Base-by-base conservation (phyloP, 2,329 filamentous ascomycete species). In the Cladosporium sp. region DNA sequence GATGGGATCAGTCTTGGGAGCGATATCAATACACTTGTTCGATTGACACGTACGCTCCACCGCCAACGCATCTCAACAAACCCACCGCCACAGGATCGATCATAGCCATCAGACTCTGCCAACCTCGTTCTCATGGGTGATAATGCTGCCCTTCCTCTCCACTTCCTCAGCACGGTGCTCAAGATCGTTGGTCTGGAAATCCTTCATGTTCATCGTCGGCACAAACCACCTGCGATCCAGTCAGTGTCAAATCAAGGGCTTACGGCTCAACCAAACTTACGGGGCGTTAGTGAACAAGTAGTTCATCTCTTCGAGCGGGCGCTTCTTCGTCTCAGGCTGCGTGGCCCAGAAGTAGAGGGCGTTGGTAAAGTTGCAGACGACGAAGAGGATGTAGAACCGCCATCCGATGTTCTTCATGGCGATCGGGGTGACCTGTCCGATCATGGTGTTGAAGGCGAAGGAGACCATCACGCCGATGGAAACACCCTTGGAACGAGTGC, bases 381-480 rank as follows among this genome's bases (percentile, higher is more conserved):
- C 71, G 54, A 86, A 87, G 12, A 86, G 62, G 48, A 80, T 70
- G 61, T 84, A 85, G 62, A 70, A 84, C 37, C 64, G 69, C 64
- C 77, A 85, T 5, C 76, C 72, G n/a, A 81, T 71, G 15, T 65
- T 66, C 3, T 68, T 65, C 67, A 85, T 78, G 2, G 80, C 82
- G 38, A 82, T 80, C 2, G 79, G 79, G 0, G 84, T 88, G 8
- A 84, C 77, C 64, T 86, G 82, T 1, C 83, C 84, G 50, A 88
- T 88, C 79, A 88, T 81, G 24, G 85, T 88, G 70, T 88, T 88
- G 73, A 87, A 89, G 2, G 85, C 85, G 65, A 86, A 89, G 20
- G 54, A 58, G 1, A 73, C 76, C 85, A 89, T 88, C 4, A 83
- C 86, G 0, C 85, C 85, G 55, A 89, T 82, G 1, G 83, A 84